These are phyloP conservation scores for Dichomitus squalens DNA, from an alignment of 1,284 basidiomycete species.

Conservation along the genomic window DNA sequence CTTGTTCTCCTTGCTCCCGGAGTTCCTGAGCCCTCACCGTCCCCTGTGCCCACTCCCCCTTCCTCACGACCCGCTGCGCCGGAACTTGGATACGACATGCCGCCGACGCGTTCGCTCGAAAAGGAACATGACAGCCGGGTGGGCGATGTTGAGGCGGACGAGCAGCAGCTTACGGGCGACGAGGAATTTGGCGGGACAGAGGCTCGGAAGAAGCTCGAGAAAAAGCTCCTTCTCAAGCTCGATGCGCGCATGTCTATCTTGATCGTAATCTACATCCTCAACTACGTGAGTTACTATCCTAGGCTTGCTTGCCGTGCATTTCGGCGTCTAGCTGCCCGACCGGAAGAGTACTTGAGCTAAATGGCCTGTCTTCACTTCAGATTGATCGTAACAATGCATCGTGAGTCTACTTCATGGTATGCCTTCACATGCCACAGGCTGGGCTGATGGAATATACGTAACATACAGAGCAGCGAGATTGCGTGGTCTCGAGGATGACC, in stretches of 20 bases:
- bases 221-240: slow-evolving; percentile 58
- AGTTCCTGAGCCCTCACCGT: slow-evolving; percentile 10
- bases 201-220: slow-evolving; percentile 48
- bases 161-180: slow-evolving; percentile 26
- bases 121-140: slow-evolving; percentile 8
- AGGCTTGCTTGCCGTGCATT: neutral
- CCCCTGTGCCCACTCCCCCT: neutral
- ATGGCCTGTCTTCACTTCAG: slow-evolving; percentile 28
- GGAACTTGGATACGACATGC: slow-evolving; percentile 6
- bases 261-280: slow-evolving; percentile 68
- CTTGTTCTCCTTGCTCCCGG: slow-evolving; percentile 8
- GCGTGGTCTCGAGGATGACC: slow-evolving; percentile 71
- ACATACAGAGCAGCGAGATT: slow-evolving; percentile 59
- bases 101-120: slow-evolving; percentile 12
- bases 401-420: slow-evolving; percentile 39
- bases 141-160: slow-evolving; percentile 18
- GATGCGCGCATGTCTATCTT: slow-evolving; percentile 68
- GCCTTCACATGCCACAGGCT: neutral
- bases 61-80: neutral
- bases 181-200: slow-evolving; percentile 46
- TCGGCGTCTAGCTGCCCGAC: neutral
- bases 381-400: slow-evolving; percentile 71
- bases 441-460: neutral
- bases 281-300: slow-evolving; percentile 47
- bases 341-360: slow-evolving; percentile 21